phyloP scores from a whole-genome alignment of 306 rosid genomes.

The Luffa acutangula region DNA sequence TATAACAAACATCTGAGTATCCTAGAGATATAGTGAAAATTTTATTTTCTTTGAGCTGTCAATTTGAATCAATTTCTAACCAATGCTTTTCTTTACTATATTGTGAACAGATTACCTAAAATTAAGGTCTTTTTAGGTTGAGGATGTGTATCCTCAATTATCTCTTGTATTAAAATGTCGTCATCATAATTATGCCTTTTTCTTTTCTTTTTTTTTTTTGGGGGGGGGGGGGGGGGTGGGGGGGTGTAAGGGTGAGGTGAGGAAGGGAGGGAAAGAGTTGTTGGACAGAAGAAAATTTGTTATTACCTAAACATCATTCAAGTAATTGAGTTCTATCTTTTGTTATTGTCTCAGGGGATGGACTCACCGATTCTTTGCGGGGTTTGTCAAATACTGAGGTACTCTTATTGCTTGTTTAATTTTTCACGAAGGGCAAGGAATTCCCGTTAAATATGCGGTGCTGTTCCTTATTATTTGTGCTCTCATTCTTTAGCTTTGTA shows the following conservation, averaged over 20 bases:
- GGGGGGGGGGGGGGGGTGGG: no score
- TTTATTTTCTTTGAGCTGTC: neutral
- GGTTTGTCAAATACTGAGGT: conserved; percentile 85
- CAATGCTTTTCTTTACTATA: neutral
- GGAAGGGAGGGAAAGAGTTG: neutral
- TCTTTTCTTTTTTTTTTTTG: no score
- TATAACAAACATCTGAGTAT: neutral
- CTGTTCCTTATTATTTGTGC: neutral
- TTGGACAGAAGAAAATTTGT: neutral
- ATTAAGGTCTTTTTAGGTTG: neutral
- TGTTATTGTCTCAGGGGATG: conserved; percentile 53
- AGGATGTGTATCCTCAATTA: neutral
- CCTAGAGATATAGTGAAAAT: neutral
- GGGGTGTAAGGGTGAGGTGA: neutral
- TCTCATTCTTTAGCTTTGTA: neutral
- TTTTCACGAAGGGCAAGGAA: neutral
- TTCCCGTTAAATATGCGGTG: neutral
- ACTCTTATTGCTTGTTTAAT: neutral
- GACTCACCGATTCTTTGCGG: conserved; percentile 73
- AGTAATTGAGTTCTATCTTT: conserved; percentile 5
- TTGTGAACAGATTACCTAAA: neutral
- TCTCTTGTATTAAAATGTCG: neutral
- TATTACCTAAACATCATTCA: neutral
- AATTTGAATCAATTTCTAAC: neutral
- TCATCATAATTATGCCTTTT: neutral